Percentiles rank a stretch among this genome's conserved stretches.
Evolutionary conservation across 306 rosid genomes (phyloP).

Genomic region (Herpetospermum pedunculosum): DNA sequence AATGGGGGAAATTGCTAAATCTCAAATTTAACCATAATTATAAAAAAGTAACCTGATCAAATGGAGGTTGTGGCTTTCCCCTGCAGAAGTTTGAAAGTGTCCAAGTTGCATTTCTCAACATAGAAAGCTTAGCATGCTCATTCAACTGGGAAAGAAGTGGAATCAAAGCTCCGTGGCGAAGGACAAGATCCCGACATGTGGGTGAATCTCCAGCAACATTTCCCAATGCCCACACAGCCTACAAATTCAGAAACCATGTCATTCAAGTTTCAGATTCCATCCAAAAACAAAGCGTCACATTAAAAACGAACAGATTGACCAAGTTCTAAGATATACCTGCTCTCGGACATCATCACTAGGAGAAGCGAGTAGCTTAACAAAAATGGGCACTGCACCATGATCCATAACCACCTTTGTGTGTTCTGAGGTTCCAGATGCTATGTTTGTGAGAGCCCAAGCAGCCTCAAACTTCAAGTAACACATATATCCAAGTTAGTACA

Average conservation of each 20-base stretch:
- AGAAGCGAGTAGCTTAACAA: conserved; percentile 58
- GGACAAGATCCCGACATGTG: conserved; percentile 67
- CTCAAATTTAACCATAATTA: conserved; percentile 3
- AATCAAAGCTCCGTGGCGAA: conserved; percentile 44
- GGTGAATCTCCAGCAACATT: conserved; percentile 81
- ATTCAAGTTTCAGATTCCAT: not conserved
- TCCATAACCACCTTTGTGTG: conserved; percentile 64
- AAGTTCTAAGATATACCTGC: conserved; percentile 34
- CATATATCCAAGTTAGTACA: conserved; percentile 2
- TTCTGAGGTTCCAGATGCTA: conserved; percentile 67
- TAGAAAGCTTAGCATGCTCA: conserved; percentile 65
- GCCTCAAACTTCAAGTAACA: conserved; percentile 47
- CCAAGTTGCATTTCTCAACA: conserved; percentile 73
- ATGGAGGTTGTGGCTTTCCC: conserved; percentile 69
- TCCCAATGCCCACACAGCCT: conserved; percentile 77
- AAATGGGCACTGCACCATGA: conserved; percentile 63
- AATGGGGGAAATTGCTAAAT: not conserved
- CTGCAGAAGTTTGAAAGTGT: conserved; percentile 64
- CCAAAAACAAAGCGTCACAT: not conserved
- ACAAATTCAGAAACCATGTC: not conserved
- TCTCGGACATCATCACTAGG: conserved; percentile 71
- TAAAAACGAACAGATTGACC: not conserved
- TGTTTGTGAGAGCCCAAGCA: conserved; percentile 74
- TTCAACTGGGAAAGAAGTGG: conserved; percentile 54
- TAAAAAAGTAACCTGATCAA: conserved; percentile 35